Percentiles rank a stretch among this genome's conserved stretches.
These are phyloP conservation scores for Boletus pseudopeckii DNA, from an alignment of 768 basidiomycete species.

Conservation along the genomic window DNA sequence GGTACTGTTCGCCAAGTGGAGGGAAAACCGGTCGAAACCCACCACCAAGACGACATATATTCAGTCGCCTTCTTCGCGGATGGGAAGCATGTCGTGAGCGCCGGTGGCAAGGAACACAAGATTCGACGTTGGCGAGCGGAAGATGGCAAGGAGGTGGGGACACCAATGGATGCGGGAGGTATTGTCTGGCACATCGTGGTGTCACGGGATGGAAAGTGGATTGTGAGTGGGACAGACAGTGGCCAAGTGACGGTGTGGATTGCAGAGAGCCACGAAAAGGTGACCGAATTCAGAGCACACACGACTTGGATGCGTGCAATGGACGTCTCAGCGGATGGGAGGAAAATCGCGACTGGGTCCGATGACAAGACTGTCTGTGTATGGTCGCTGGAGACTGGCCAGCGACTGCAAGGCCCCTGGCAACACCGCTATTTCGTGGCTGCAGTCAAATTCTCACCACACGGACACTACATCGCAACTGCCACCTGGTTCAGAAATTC, in stretches of 20 bases:
- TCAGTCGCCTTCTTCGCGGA: background rate
- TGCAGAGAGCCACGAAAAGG: background rate
- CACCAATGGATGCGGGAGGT: background rate
- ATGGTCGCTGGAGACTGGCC: no score
- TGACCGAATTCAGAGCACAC: background rate
- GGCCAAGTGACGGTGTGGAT: slow-evolving; percentile 4
- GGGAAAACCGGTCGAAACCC: background rate
- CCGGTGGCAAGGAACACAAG: background rate
- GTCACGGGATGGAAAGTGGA: background rate
- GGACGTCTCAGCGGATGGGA: no score
- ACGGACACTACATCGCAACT: slow-evolving; percentile 8
- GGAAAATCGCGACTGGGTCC: no score
- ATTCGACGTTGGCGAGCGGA: background rate
- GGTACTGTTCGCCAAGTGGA: no score
- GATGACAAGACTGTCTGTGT: no score
- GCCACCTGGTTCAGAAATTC: background rate
- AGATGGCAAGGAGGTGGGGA: background rate
- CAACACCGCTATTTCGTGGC: background rate
- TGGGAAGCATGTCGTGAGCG: background rate
- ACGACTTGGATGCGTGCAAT: no score
- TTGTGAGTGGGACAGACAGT: background rate
- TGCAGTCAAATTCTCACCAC: slow-evolving; percentile 7
- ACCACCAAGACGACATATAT: background rate
- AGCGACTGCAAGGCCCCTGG: background rate
- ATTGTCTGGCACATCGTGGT: background rate